phyloP scores from a whole-genome alignment of 2,329 filamentous ascomycete genomes.

The Colletotrichum costaricense region DNA sequence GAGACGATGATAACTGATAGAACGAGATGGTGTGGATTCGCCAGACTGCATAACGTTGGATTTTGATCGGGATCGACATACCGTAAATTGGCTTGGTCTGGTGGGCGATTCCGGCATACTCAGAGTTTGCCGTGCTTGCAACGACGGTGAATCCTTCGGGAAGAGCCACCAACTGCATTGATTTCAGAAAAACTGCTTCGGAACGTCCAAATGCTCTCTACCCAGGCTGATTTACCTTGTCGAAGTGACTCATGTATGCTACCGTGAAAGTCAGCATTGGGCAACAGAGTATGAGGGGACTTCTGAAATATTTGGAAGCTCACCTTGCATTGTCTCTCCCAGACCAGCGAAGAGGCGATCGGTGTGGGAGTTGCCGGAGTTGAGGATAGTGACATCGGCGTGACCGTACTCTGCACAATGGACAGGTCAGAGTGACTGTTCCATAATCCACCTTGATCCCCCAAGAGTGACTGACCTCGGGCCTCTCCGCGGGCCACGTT shows the following conservation, averaged over 20 bases:
- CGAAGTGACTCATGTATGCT: constrained; percentile 89
- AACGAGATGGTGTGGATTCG: no score
- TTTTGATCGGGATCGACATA: constrained; percentile 30
- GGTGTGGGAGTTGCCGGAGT: constrained; percentile 61
- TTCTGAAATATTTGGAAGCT: background rate
- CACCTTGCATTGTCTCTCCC: constrained; percentile 69
- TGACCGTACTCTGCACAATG: constrained; percentile 27
- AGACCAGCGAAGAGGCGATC: constrained; percentile 84
- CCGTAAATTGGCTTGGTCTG: constrained; percentile 77
- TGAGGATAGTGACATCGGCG: constrained; percentile 68
- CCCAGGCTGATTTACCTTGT: constrained; percentile 57
- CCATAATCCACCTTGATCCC: background rate
- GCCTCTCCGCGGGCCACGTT: constrained; percentile 77
- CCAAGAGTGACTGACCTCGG: constrained; percentile 44
- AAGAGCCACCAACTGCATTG: constrained; percentile 71
- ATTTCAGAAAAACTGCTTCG: no score
- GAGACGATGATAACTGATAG: no score
- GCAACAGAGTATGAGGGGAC: background rate
- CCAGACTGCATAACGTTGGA: no score
- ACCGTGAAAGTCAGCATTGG: constrained; percentile 11
- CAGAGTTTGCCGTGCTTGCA: constrained; percentile 80
- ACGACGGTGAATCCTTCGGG: constrained; percentile 80
- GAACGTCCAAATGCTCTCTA: no score
- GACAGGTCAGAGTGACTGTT: constrained; percentile 38
- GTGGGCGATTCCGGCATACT: constrained; percentile 84